Evolutionary conservation across 225 moss, liverwort and hornwort species (phyloP), one percentile per base, ranked within the genome.

Genomic region (Physcomitrellopsis africana): DNA sequence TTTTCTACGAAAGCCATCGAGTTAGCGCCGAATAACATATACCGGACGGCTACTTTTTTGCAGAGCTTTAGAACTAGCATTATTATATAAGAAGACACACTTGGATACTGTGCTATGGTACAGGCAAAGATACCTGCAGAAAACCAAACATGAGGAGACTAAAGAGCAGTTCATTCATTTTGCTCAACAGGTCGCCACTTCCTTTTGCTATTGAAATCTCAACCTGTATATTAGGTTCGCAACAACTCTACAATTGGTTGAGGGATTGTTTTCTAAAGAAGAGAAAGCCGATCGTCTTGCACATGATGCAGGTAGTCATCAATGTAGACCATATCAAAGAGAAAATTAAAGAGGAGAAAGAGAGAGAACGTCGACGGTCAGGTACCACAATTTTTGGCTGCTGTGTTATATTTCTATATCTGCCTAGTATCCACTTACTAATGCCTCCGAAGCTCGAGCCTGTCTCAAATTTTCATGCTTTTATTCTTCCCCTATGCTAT

Each of bases 41-140:
- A 8, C 10, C 16, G 22, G 54, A 43, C 14, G 43, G 12, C 17
- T 61, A 24, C 16, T 14, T 53, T 29, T 24, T 44, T 80, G 48
- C 69, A 99, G 95, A 81, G 97, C 97, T 22, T 65, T 99, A 73
- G 94, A 99, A 74, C 79, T 99, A 41, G 95, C 90, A 23, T 42
- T 95, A 22, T 57, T 75, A 37, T 75, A 91, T 37, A 92, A 92
- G 41, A 92, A 88, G 58, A 60, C 78, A 15, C 92, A 95, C 55
- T 80, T 93, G 78, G 97, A 93, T 61, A 91, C 68, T 16, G 93
- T 99, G 19, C 80, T 99, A 58, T 93, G 93, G 93, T 78, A 84
- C 9, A 89, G 95, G 65, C 87, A 95, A 63, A 84, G 67, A 57
- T 83, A 92, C 68, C 74, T 95, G 1, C 81, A 82, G 56, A 84